phyloP scores from a whole-genome alignment of 2,329 filamentous ascomycete species.

The Sordariomycetes sp. region DNA sequence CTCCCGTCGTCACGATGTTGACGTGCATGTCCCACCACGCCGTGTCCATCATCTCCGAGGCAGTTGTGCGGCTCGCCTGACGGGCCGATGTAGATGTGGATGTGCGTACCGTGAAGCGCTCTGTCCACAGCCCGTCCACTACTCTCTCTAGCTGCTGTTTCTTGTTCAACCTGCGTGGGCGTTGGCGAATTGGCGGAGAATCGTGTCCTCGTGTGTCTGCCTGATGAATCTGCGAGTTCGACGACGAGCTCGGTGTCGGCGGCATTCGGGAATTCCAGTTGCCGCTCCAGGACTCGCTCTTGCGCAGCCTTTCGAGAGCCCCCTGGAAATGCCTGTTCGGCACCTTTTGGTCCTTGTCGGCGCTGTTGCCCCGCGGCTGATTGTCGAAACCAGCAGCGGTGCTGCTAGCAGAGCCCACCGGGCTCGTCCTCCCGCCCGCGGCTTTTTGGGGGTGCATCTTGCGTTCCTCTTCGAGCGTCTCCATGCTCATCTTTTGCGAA shows the following conservation, averaged over 20 bases:
- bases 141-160: neutral
- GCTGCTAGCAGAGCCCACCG: constrained; percentile 37
- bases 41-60: neutral
- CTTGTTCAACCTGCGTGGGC: neutral
- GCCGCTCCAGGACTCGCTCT: neutral
- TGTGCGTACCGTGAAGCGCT: neutral
- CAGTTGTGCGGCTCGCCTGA: neutral
- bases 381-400: constrained; percentile 47
- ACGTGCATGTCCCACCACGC: no score
- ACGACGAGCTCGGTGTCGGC: neutral
- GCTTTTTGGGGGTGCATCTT: neutral
- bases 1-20: no score
- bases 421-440: neutral
- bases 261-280: neutral
- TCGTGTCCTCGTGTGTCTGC: neutral
- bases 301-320: neutral
- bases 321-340: neutral
- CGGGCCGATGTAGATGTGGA: neutral
- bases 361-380: constrained; percentile 1
- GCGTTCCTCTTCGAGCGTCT: neutral
- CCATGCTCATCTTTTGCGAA: neutral
- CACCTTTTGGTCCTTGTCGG: neutral
- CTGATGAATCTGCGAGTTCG: neutral
- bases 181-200: neutral
- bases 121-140: neutral